Evolutionary conservation across 2,329 filamentous ascomycete species (phyloP), one percentile per base, ranked within the genome.

Genomic region (Fusarium siculi): DNA sequence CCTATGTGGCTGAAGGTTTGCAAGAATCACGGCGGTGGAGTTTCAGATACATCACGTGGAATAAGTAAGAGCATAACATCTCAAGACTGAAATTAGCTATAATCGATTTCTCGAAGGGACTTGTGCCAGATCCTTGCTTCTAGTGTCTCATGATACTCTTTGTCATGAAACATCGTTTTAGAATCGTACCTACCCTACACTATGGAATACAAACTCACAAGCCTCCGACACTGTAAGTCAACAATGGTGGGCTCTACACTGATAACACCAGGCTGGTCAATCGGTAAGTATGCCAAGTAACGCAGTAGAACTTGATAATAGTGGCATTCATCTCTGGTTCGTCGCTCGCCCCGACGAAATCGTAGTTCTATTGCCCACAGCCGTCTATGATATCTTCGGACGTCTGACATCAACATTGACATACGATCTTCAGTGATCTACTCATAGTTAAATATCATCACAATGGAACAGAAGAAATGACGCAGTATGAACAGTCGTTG

Each of bases 111-210:
- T 44, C 15, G 12, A 46, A 19, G n/a, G 39, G 30, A 34, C n/a
- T 21, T 10, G 14, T 46, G n/a, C 18, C 30, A 19, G 19, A 56
- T 47, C 30, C 40, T 34, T 34, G 25, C 30, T 34, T 16, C 14
- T 34, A 15, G 19, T 34, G 54, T 57, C 47, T 57, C 54, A 57
- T 49, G n/a, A 53, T 28, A 4, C 50, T 28, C 54, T n/a, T 57
- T 14, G 15, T 25, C 54, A 36, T 56, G 28, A 46, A 54, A 28
- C 39, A 34, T 47, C n/a, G 16, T 25, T 28, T 18, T 28, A 15
- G 18, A 39, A n/a, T 39, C 19, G 3, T 12, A 21, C 18, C n/a
- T 66, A 66, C 61, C 63, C 61, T 66, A 37, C 23, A 66, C 32
- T 15, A 18, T 8, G 2, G n/a, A 21, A 10, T 10, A 15, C 9